Evolutionary conservation across 805 yeast species (phyloP).

Genomic region (Huiozyma naganishii): DNA sequence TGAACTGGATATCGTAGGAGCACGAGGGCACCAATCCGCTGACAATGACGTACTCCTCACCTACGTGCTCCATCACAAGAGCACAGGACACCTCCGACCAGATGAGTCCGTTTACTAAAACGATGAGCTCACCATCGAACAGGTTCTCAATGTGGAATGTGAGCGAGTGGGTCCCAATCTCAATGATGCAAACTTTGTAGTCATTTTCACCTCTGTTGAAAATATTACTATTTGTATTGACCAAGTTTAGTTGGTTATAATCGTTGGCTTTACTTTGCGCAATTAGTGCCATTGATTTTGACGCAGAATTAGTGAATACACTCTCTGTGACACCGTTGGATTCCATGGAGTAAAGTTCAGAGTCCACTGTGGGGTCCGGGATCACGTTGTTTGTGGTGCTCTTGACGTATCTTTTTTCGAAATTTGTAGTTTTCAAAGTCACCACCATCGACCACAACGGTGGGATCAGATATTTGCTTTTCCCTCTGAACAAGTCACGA

Average conservation of each 20-base stretch:
- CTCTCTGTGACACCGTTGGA: conserved; percentile 7
- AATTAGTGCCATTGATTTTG: conserved; percentile 29
- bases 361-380: not conserved
- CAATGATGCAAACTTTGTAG: conserved; percentile 34
- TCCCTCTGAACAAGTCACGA: conserved; percentile 20
- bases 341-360: not conserved
- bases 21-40: conserved; percentile 56
- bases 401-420: conserved; percentile 27
- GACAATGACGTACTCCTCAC: conserved; percentile 44
- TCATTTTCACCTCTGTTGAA: conserved; percentile 26
- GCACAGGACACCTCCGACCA: conserved; percentile 60
- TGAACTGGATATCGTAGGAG: conserved; percentile 47
- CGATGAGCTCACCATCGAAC: conserved; percentile 32
- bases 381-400: not conserved
- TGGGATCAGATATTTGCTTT: conserved; percentile 27
- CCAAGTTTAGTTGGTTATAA: conserved; percentile 21
- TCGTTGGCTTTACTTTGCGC: conserved; percentile 24
- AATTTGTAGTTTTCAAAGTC: conserved; percentile 40
- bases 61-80: conserved; percentile 26
- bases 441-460: conserved; percentile 46
- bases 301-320: conserved; percentile 22
- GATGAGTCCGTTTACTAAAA: conserved; percentile 51
- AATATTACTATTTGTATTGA: conserved; percentile 17
- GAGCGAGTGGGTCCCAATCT: conserved; percentile 42
- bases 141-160: conserved; percentile 41